Evolutionary conservation across 1,139 yeast species (phyloP), one percentile per base, ranked within the genome.

Genomic region (Pichia sp.): DNA sequence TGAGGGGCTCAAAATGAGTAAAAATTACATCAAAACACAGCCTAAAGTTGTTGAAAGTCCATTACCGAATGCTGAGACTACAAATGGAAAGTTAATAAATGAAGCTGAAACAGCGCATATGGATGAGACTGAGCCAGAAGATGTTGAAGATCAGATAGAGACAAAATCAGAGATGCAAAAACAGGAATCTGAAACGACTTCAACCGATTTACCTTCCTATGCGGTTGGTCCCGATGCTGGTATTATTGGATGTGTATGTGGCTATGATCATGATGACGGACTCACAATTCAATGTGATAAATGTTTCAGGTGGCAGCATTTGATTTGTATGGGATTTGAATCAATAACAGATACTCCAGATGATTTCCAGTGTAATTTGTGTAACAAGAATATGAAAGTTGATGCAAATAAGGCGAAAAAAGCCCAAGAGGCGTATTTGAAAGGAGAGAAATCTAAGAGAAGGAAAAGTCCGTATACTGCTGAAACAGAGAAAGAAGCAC

Each of bases 261-360:
- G 80, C 1, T 78, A 72, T 50, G 86, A 80, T 43, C 95, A 89
- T 50, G 97, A 89, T 60, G 97, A 89, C 57, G 96, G 96, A 1
- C 86, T 85, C 59, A 88, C 96, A 1, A 84, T 89, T 46, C 96
- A 88, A 60, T 89, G 97, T 64, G 96, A 88, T 58, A 72, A 77
- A 36, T 89, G 97, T 60, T 81, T 75, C 61, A 76, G 95, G 48
- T 89, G 96, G 96, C 96, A 88, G 58, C 97, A 89, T 63, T 89
- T 94, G 35, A 69, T 77, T 20, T 89, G 97, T 62, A 86, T 85
- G 75, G 84, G 84, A 8, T 84, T 83, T 50, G 70, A 69, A 39
- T 74, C 81, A 37, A 79, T 74, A 44, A 83, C 76, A 26, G 79
- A 81, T 44, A 93, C 81, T 0, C 96, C 96, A 0, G 95, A 85